Conservation (phyloP, 2,329 filamentous ascomycete species). For the Cladosporium phlei region DNA sequence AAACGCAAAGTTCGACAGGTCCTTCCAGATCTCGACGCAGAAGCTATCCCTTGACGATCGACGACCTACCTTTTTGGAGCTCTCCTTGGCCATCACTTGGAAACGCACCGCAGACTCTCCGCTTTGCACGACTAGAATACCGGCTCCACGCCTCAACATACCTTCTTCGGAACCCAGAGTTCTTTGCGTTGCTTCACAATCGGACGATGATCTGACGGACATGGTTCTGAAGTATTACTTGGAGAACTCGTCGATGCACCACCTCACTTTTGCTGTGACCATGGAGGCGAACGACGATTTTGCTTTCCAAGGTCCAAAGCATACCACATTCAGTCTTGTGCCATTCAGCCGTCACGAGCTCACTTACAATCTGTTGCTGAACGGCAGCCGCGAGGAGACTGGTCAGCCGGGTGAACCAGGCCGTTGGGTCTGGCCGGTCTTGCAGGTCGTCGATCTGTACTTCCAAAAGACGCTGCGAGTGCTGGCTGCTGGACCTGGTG, state of each 20-base stretch:
- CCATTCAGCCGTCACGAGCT: conserved; percentile 72
- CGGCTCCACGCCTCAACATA: conserved; percentile 74
- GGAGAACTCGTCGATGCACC: conserved; percentile 92
- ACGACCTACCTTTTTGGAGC: conserved; percentile 66
- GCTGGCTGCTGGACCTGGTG: conserved; percentile 71
- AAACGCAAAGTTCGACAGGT: conserved; percentile 13
- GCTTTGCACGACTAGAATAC: conserved; percentile 59
- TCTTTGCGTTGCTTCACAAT: conserved; percentile 47
- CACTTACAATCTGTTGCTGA: conserved; percentile 70
- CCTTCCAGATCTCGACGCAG: conserved; percentile 57
- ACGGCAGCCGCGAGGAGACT: conserved; percentile 28
- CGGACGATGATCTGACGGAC: conserved; percentile 12
- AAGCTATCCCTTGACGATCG: conserved; percentile 80
- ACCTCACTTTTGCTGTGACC: conserved; percentile 82
- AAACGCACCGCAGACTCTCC: conserved; percentile 46
- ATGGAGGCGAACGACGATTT: conserved; percentile 94
- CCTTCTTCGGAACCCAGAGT: conserved; percentile 84
- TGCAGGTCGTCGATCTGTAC: conserved; percentile 81
- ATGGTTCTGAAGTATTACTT: conserved; percentile 61
- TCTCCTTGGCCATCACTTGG: conserved; percentile 75
- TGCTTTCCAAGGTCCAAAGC: conserved; percentile 85
- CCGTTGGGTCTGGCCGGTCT: conserved; percentile 64
- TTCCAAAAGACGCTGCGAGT: conserved; percentile 87
- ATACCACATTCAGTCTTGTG: conserved; percentile 71
- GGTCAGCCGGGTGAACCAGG: conserved; percentile 36